Evolutionary conservation across 257 asterid genomes (phyloP), one percentile per base, ranked within the genome.

Genomic region (Salvia rosmarinus): DNA sequence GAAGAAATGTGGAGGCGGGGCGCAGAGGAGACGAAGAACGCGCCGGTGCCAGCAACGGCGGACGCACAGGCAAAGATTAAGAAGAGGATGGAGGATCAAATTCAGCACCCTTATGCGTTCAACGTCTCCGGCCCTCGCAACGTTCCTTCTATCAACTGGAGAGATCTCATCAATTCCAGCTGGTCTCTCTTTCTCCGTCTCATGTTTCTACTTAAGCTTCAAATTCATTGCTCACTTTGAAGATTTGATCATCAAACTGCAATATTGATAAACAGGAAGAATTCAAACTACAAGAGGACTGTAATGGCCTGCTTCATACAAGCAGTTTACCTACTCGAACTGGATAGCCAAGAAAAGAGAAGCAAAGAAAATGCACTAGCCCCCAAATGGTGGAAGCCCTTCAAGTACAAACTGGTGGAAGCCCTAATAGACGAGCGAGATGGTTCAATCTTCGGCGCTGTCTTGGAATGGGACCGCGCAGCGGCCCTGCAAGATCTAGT

Each of bases 361-460:
- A 81, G 75, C 37, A 63, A 65, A 4, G 87, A 77, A 58, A 82
- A 76, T 12, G 97, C 91, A 23, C 96, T 94, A 21, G 97, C 99
- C n/a, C 96, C 97, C 0, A 87, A 94, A 75, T 94, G 99, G 99
- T 91, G 96, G 97, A 85, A 71, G 8, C 97, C 98, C 5, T 93
- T 89, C 79, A 93, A 89, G 84, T 93, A 89, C 95, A 90, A 83
- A 64, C 79, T 91, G n/a, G 90, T 77, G 0, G 81, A 94, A 49
- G 80, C 84, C 19, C 75, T 94, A 0, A 77, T 81, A 17, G 99
- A 94, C 28, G 96, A 91, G 73, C 79, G 99, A 71, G 99, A n/a
- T n/a, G 97, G 96, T 49, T 94, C 99, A 5, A 81, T 91, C 66
- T 94, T 89, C 47, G 97, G 99, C 10, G 97, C 93, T 7, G 72